A percentile compares a stretch with the other conserved stretches of the same genome.
Evolutionary conservation across 2,329 filamentous ascomycete species (phyloP).

Genomic region (Phoma sp.): DNA sequence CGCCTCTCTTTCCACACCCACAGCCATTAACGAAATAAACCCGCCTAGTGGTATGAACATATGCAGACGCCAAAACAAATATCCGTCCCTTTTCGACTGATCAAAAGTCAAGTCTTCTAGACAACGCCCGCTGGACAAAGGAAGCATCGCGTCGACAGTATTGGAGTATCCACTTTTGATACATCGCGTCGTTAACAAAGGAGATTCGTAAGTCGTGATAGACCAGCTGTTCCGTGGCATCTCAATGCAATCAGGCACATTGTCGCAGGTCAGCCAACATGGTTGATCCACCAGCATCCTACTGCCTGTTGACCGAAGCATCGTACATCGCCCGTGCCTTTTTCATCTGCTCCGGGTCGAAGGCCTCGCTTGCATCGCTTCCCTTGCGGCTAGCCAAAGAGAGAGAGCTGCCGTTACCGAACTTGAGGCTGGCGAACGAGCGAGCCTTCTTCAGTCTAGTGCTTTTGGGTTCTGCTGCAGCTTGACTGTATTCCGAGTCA

Average conservation of each 20-base stretch:
- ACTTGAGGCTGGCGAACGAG: slow-evolving; percentile 42
- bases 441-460: slow-evolving; percentile 48
- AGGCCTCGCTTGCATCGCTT: slow-evolving; percentile 40
- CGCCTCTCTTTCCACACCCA: slow-evolving; percentile 22
- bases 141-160: slow-evolving; percentile 3
- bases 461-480: slow-evolving; percentile 29
- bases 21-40: slow-evolving; percentile 15
- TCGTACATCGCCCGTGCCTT: slow-evolving; percentile 46
- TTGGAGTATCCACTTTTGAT: slow-evolving; percentile 12
- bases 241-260: background rate
- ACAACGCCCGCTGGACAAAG: slow-evolving; percentile 32
- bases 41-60: slow-evolving; percentile 30
- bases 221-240: slow-evolving; percentile 3
- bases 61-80: slow-evolving; percentile 16
- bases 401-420: slow-evolving; percentile 38
- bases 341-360: slow-evolving; percentile 46
- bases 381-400: slow-evolving; percentile 42
- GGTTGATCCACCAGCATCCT: background rate
- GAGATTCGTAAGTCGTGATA: slow-evolving; percentile 29
- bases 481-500: slow-evolving; percentile 24
- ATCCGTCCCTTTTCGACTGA: slow-evolving; percentile 31
- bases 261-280: background rate
- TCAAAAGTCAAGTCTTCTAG: slow-evolving; percentile 29
- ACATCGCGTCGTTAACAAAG: slow-evolving; percentile 24
- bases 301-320: slow-evolving; percentile 26